These are phyloP conservation scores for Fraxinus velutina DNA, from an alignment of 305 asterid species.

Conservation along the genomic window DNA sequence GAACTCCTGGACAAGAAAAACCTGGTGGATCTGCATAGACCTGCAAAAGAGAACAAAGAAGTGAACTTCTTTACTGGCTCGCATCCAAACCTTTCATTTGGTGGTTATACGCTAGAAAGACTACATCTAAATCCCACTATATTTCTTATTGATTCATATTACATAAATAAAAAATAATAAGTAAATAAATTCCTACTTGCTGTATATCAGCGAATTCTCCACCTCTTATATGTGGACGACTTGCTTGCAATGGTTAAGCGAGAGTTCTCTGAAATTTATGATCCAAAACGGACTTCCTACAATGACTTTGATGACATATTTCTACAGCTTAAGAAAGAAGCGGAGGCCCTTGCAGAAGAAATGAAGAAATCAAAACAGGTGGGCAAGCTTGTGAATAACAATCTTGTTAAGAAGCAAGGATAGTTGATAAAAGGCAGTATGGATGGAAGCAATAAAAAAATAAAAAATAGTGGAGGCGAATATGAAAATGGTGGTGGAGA, in stretches of 20 bases:
- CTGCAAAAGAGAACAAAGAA: slow-evolving; percentile 34
- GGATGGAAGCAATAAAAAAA: slow-evolving; percentile 71
- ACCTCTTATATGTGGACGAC: slow-evolving; percentile 87
- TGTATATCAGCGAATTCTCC: slow-evolving; percentile 80
- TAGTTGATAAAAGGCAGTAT: slow-evolving; percentile 47
- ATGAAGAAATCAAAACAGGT: slow-evolving; percentile 75
- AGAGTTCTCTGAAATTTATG: slow-evolving; percentile 68
- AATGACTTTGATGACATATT: slow-evolving; percentile 64
- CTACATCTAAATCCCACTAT: not conserved
- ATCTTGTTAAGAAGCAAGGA: slow-evolving; percentile 67
- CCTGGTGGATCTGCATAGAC: slow-evolving; percentile 57
- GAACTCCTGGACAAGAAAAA: slow-evolving; percentile 94
- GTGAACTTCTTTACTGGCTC: not conserved
- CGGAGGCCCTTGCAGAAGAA: slow-evolving; percentile 88
- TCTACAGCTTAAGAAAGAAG: slow-evolving; percentile 87
- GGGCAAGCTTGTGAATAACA: slow-evolving; percentile 47
- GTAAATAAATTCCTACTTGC: slow-evolving; percentile 27
- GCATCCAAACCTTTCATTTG: not conserved
- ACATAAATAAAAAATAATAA: not conserved
- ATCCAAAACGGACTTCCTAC: slow-evolving; percentile 65
- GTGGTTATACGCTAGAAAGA: not conserved
- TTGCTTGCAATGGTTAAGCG: slow-evolving; percentile 77
- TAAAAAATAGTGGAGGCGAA: slow-evolving; percentile 67
- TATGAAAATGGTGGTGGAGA: slow-evolving; percentile 61
- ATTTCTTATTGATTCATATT: not conserved